These are phyloP conservation scores for Cladosporium halotolerans DNA, from an alignment of 2,329 filamentous ascomycete genomes.

Conservation along the genomic window DNA sequence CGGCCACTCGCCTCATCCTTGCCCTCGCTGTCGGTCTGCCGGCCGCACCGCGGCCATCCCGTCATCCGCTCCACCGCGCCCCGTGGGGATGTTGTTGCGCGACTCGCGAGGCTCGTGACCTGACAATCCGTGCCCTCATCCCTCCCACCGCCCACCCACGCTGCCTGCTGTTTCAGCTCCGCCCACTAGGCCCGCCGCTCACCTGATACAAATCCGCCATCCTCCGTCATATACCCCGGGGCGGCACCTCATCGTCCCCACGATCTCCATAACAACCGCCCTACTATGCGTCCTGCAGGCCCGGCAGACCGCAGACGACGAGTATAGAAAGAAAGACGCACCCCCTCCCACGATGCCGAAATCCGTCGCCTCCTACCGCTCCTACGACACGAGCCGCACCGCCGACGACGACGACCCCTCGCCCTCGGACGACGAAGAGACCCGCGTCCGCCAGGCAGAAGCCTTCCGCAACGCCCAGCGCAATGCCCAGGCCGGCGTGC, in stretches of 20 bases:
- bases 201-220: neutral
- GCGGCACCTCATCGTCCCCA: neutral
- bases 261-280: neutral
- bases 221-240: neutral
- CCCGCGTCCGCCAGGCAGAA: conserved; percentile 26
- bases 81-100: conserved; percentile 1
- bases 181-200: neutral
- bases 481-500: conserved; percentile 17
- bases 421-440: conserved; percentile 25
- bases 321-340: neutral
- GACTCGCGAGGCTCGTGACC: too few species aligned
- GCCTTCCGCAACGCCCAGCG: conserved; percentile 30
- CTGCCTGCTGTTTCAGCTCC: conserved; percentile 8
- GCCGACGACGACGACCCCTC: conserved; percentile 27
- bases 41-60: neutral
- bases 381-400: conserved; percentile 28
- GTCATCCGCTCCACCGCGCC: neutral
- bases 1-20: too few species aligned
- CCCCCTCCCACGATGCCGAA: conserved; percentile 25
- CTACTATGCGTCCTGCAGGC: conserved; percentile 7
- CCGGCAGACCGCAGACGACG: neutral
- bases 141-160: conserved; percentile 4
- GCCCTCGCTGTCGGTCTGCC: conserved; percentile 1
- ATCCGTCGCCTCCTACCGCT: conserved; percentile 27
- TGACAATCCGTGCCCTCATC: neutral